These are phyloP conservation scores for Basidioascus undulatus DNA, from an alignment of 768 basidiomycete genomes.

Conservation along the genomic window DNA sequence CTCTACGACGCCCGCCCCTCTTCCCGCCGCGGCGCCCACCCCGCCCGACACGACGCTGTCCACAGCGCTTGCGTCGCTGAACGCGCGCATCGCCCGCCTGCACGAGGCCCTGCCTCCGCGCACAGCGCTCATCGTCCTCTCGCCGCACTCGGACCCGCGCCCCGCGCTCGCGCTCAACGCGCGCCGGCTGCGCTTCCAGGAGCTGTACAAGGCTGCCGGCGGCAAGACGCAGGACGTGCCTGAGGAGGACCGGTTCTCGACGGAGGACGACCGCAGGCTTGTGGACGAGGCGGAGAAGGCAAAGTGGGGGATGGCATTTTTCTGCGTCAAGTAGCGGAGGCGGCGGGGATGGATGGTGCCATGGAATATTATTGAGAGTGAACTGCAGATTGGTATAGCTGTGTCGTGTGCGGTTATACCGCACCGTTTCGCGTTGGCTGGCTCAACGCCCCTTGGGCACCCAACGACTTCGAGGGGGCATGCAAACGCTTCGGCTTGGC, in stretches of 20 bases:
- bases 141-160: conserved; percentile 71
- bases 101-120: conserved; percentile 47
- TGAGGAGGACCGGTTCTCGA: conserved; percentile 43
- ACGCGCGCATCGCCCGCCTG: conserved; percentile 35
- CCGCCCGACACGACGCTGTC: conserved; percentile 5
- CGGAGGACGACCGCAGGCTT: conserved; percentile 46
- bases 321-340: conserved; percentile 30
- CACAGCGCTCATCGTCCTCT: conserved; percentile 63
- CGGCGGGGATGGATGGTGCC: too few relatives aligned
- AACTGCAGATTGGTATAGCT: too few relatives aligned
- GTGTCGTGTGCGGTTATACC: too few relatives aligned
- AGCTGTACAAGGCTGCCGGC: conserved; percentile 23
- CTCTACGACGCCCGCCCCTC: conserved; percentile 18
- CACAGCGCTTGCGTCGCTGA: conserved; percentile 26
- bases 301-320: conserved; percentile 59
- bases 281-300: conserved; percentile 58
- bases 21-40: conserved; percentile 6
- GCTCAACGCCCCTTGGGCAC: too few relatives aligned
- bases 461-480: too few relatives aligned
- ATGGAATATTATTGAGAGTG: too few relatives aligned
- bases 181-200: conserved; percentile 48
- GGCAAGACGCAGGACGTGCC: conserved; percentile 22
- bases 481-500: too few relatives aligned
- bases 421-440: too few relatives aligned
- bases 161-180: conserved; percentile 47